phyloP scores from a whole-genome alignment of 495 filamentous ascomycete species.

The Hapsidospora chrysogenum region DNA sequence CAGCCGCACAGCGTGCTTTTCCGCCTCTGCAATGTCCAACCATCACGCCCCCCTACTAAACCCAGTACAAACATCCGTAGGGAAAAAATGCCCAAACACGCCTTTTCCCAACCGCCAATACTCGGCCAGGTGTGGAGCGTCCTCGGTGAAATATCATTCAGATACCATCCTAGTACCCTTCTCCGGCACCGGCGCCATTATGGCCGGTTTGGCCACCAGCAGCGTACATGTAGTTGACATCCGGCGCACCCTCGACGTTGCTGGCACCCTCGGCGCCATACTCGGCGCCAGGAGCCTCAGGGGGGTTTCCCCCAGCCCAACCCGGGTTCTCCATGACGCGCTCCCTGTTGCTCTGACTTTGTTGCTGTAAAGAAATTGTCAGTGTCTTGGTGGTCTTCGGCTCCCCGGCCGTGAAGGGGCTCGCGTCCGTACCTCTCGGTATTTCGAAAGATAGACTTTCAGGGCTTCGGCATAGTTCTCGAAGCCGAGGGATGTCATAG shows the following conservation, averaged over 20 bases:
- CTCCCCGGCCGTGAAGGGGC: no score
- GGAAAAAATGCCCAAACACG: no score
- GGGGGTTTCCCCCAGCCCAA: constrained; percentile 1
- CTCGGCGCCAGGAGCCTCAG: constrained; percentile 15
- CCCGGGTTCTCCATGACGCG: constrained; percentile 3
- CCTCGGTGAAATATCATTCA: no score
- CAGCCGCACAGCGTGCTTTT: no score
- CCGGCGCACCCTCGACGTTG: constrained; percentile 38
- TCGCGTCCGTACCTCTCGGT: constrained; percentile 77
- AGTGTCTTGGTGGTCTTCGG: no score
- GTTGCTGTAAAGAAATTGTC: constrained; percentile 19
- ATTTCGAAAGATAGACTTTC: constrained; percentile 95
- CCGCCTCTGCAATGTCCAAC: no score
- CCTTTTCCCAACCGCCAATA: no score
- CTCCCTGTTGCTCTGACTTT: constrained; percentile 1
- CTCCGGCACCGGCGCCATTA: constrained; percentile 47
- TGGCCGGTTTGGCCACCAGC: constrained; percentile 44
- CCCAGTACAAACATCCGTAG: no score
- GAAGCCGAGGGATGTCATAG: constrained; percentile 97
- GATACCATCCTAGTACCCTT: constrained; percentile 17
- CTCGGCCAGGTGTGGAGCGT: no score
- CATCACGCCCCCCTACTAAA: no score
- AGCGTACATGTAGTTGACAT: constrained; percentile 41
- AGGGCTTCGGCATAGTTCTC: constrained; percentile 97
- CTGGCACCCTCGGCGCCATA: constrained; percentile 42